Base-by-base conservation (phyloP, 345 rosid species). In the Lenwebbia sp. region DNA sequence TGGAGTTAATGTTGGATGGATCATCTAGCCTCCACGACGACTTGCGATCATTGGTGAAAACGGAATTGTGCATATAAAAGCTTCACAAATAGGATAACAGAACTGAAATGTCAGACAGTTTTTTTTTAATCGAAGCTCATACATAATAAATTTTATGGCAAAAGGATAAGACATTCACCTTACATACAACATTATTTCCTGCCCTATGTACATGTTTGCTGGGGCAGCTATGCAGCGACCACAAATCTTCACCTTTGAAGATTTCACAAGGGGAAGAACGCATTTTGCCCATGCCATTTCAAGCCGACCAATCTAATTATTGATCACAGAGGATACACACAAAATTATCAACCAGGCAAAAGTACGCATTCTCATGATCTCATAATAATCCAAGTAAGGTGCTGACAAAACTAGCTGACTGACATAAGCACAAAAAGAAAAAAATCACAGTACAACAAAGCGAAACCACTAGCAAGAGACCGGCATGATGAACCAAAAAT, bases 221-320 rank as follows among this genome's bases (percentile, higher is more conserved):
- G 94, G 93, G 10, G 92, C 93, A 22, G 90, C 92, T 78, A 92
- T 84, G 84, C 93, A 92, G 60, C 92, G 87, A 28, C 93, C 94
- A 25, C 88, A 81, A 87, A 93, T 83, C 85, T 91, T 90, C 75
- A 92, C 93, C 86, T 92, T 91, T 15, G 83, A 55, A 30, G 94
- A 90, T 62, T 62, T 88, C 33, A 91, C 86, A 54, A 92, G 93
- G 3, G 91, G 89, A 83, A 90, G 75, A 84, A 91, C 90, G 90
- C 92, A 91, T 74, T 88, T 92, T 53, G 89, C 89, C 93, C 94
- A 89, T 51, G 92, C 93, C 95, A 93, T 91, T 14, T 93, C 92
- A 86, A 93, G 92, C 86, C 93, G 88, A 54, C 95, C 95, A 82
- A 93, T 91, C 94, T 93, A 83, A 86, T 44, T 62, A 76, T 65